Conservation (phyloP, 2,329 filamentous ascomycete genomes). For the Penicillium sp. region DNA sequence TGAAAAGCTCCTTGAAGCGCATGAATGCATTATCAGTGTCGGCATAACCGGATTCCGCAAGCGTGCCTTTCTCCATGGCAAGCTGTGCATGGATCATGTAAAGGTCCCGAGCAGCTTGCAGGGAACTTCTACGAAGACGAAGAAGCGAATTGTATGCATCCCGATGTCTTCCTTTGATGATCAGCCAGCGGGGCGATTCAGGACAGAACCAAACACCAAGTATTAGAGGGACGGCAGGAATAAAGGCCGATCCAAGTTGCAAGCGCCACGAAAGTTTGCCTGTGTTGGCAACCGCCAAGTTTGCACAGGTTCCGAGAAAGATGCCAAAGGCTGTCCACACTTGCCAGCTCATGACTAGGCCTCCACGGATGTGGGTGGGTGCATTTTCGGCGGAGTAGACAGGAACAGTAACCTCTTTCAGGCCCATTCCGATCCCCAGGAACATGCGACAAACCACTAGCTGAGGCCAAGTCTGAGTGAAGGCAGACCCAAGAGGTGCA, state of each 20-base stretch:
- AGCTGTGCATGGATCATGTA: constrained; percentile 30
- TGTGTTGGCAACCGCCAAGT: constrained; percentile 41
- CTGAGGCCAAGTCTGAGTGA: constrained; percentile 19
- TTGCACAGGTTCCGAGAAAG: constrained; percentile 43
- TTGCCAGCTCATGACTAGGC: constrained; percentile 57
- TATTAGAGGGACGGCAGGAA: constrained; percentile 47
- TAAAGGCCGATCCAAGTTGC: constrained; percentile 49
- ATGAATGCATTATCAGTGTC: constrained; percentile 14
- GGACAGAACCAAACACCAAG: constrained; percentile 49
- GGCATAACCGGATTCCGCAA: constrained; percentile 11
- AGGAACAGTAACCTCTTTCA: constrained; percentile 47
- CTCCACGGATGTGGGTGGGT: constrained; percentile 54
- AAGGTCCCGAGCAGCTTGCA: constrained; percentile 38
- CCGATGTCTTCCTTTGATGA: constrained; percentile 29
- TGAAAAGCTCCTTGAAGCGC: constrained; percentile 22
- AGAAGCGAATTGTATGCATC: constrained; percentile 36
- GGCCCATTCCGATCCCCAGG: constrained; percentile 39
- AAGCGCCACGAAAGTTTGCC: constrained; percentile 46
- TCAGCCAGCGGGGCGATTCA: constrained; percentile 42
- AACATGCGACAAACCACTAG: constrained; percentile 18
- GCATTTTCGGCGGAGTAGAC: constrained; percentile 56
- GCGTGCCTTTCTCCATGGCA: constrained; percentile 28
- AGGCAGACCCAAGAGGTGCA: constrained; percentile 16
- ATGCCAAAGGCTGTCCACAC: constrained; percentile 50
- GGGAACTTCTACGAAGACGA: constrained; percentile 34